Percentiles rank a stretch among this genome's conserved stretches.
phyloP scores from a whole-genome alignment of 345 rosid genomes.

The Dipteronia sinensis region DNA sequence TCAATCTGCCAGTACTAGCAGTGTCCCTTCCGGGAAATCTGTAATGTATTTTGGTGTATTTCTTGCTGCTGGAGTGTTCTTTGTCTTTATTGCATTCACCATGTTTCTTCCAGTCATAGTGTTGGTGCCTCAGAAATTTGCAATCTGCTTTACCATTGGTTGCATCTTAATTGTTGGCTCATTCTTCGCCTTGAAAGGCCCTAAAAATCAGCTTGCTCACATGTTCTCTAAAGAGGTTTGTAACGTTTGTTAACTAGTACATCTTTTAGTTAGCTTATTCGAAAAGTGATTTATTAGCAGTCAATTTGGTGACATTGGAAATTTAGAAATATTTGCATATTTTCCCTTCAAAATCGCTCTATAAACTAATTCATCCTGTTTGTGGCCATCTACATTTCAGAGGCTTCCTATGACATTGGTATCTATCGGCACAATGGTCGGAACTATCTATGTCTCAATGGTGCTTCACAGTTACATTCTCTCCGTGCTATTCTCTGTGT shows the following conservation, averaged over 20 bases:
- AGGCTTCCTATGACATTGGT: slow-evolving; percentile 65
- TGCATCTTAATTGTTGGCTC: slow-evolving; percentile 57
- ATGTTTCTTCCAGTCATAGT: slow-evolving; percentile 79
- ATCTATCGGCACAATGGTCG: slow-evolving; percentile 59
- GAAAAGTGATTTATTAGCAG: not conserved
- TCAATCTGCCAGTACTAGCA: slow-evolving; percentile 55
- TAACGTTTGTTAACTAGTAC: slow-evolving; percentile 39
- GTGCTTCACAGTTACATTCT: slow-evolving; percentile 72
- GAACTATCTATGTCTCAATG: slow-evolving; percentile 70
- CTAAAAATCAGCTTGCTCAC: slow-evolving; percentile 57
- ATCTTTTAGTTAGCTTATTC: not conserved
- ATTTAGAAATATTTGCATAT: not conserved
- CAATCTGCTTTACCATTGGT: slow-evolving; percentile 68
- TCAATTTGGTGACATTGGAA: not conserved
- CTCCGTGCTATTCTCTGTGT: slow-evolving; percentile 61
- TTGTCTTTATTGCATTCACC: slow-evolving; percentile 59
- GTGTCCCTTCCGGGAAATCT: slow-evolving; percentile 62
- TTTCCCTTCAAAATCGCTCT: no score
- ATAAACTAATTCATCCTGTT: not conserved
- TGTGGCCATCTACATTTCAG: slow-evolving; percentile 31
- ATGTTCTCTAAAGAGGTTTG: slow-evolving; percentile 67
- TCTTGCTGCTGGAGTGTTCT: slow-evolving; percentile 63
- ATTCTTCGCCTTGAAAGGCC: slow-evolving; percentile 70
- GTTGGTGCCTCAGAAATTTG: slow-evolving; percentile 73
- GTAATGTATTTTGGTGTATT: slow-evolving; percentile 56